Base-by-base conservation (phyloP, 768 basidiomycete genomes). In the Lanmaoa rubissima region DNA sequence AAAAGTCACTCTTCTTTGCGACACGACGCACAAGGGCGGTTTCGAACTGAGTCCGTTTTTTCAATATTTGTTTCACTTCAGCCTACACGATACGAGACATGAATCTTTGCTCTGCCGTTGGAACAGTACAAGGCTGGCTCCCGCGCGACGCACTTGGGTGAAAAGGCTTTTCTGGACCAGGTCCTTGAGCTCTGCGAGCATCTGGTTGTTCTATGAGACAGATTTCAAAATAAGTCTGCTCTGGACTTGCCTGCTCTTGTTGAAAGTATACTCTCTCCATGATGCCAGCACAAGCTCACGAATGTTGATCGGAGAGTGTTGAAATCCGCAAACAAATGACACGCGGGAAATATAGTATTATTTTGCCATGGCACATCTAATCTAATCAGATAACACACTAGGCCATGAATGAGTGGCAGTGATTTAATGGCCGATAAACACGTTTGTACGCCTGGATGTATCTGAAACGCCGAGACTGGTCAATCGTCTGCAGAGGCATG, bases 231-330 rank as follows among this genome's bases (percentile, higher is more conserved):
- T 1, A 53, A 16, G 13, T 21, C 2, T 38, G 35, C 40, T 8
- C 8, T 46, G 51, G 28, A 54, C 76, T 49, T 54, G 82, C 87
- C 85, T 91, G 88, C 85, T 96, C 94, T 73, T 95, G 90, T 74
- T 95, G 86, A 65, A 88, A 95, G 57, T 96, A 90, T 0, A 96
- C 94, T 61, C 92, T 83, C 80, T 98, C 94, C 94, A 98, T 95
- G 58, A 24, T 73, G 62, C 45, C n/a, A 12, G 36, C 26, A 1
- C n/a, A 21, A 2, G 50, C 19, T 32, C 19, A 57, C 53, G 45
- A 9, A 28, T 32, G 58, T 42, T 39, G 14, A 40, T 28, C 28
- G 28, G 49, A 31, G 26, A 19, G 56, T 17, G 35, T 43, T 12
- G 3, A 24, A 24, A 11, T 19, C 14, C 1, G 32, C 9, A n/a